Evolutionary conservation across 2,329 filamentous ascomycete species (phyloP).

Genomic region (Ceratocystis cacaofunesta): DNA sequence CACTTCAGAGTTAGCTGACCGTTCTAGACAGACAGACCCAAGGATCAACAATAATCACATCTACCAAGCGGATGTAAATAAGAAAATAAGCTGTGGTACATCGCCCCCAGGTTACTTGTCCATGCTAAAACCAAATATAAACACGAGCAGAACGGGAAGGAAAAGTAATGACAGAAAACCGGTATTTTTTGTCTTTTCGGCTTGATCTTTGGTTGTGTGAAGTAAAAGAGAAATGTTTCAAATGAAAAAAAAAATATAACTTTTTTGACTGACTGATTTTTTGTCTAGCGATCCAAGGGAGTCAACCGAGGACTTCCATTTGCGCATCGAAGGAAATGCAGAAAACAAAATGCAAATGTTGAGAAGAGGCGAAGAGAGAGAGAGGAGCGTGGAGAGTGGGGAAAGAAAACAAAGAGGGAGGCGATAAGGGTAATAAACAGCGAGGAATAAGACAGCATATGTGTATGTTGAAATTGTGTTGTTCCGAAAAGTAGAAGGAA

Average conservation of each 20-base stretch:
- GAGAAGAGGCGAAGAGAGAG: neutral
- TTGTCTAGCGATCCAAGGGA: slow-evolving; percentile 12
- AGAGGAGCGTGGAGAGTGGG: neutral
- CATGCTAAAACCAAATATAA: no score
- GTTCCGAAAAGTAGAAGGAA: slow-evolving; percentile 4
- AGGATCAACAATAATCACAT: neutral
- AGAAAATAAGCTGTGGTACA: no score
- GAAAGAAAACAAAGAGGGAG: neutral
- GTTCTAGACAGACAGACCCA: no score
- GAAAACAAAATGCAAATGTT: slow-evolving; percentile 9
- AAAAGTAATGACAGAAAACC: neutral
- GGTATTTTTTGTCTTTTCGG: no score
- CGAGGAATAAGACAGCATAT: neutral
- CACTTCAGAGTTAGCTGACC: no score
- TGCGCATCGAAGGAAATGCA: slow-evolving; percentile 4
- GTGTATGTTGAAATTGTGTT: neutral
- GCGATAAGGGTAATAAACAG: neutral
- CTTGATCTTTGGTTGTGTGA: neutral
- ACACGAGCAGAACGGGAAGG: no score
- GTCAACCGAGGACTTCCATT: slow-evolving; percentile 4
- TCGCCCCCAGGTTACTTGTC: no score
- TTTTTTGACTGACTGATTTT: slow-evolving; percentile 16
- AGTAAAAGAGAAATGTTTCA: neutral
- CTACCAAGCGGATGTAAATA: neutral
- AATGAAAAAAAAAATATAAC: slow-evolving; percentile 13